phyloP scores from a whole-genome alignment of 495 filamentous ascomycete genomes.

The Amniculicola lignicola region DNA sequence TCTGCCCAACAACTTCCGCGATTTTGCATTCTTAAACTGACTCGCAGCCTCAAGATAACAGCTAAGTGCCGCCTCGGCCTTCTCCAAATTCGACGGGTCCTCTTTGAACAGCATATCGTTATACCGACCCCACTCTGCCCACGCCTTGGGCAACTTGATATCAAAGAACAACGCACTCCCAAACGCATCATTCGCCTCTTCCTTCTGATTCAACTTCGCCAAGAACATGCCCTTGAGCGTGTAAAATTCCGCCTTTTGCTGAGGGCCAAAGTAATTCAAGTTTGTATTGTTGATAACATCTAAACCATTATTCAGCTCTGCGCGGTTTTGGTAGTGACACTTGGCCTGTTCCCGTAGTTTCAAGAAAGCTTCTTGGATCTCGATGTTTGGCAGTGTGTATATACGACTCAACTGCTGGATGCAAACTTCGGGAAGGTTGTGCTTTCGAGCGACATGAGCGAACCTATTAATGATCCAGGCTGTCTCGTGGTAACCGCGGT shows the following conservation, averaged over 20 bases:
- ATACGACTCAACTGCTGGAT: constrained; percentile 95
- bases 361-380: constrained; percentile 98
- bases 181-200: constrained; percentile 89
- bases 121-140: constrained; percentile 99
- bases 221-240: constrained; percentile 99
- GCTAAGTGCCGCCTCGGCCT: constrained; percentile 86
- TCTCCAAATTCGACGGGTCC: constrained; percentile 70
- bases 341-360: constrained; percentile 96
- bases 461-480: constrained; percentile 99
- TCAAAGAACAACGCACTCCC: constrained; percentile 93
- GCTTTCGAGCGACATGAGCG: constrained; percentile 94
- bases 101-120: constrained; percentile 94
- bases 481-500: constrained; percentile 96
- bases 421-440: constrained; percentile 94
- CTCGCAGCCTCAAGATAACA: constrained; percentile 96
- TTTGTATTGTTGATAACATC: constrained; percentile 99
- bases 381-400: constrained; percentile 97
- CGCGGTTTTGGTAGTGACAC: constrained; percentile 93
- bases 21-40: constrained; percentile 93
- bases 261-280: constrained; percentile 90
- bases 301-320: constrained; percentile 83
- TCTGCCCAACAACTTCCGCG: constrained; percentile 89
- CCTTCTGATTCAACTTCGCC: constrained; percentile 81
- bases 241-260: constrained; percentile 98
- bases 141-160: constrained; percentile 90